Base-by-base conservation (phyloP, 78 protist species). In the Monosiga brevicollis region DNA sequence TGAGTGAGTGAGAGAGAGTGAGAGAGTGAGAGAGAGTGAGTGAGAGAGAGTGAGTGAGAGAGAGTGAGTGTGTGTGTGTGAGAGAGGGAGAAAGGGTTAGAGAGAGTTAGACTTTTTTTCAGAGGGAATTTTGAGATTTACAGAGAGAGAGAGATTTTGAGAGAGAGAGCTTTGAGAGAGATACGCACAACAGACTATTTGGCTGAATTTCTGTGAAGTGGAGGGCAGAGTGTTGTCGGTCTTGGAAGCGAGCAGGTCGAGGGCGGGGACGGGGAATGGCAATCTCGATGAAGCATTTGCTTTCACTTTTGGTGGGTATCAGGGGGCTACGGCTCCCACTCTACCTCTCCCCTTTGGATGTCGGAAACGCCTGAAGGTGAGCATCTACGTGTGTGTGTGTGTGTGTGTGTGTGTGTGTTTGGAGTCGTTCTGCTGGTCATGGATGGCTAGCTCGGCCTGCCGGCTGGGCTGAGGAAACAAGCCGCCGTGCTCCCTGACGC, bases 11-110 rank as follows among this genome's bases (percentile, higher is more conserved):
- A 73, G 76, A 23, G 76, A 73, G 76, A 25, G 76, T 25, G 76
- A 23, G 76, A 73, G 76, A 23, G 76, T 25, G 76, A 23, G 76
- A 73, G 76, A 23, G 76, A 73, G 76, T 73, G 76, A 73, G 41
- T 34, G 76, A 73, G 76, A 9, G 76, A 9, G 76, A 9, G 76
- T 49, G 62, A 49, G 62, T 49, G 62, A 20, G 62, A 20, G 62
- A 20, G 62, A 20, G 62, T 49, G 62, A 20, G 62, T 20, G 62
- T 49, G 62, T 49, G 62, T 49, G 62, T 49, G 62, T 49, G 6
- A 20, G 62, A 20, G 62, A 49, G 15, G 6, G 62, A 49, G 62
- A 49, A 15, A 49, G 62, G 15, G 62, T 49, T 49, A 20, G 62
- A 49, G 62, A 20, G 6, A 15, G 6, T 49, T 6, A 49, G n/a